Evolutionary conservation across 148 eudicot genomes (phyloP).

Genomic region (Tetragonia tetragonoides): DNA sequence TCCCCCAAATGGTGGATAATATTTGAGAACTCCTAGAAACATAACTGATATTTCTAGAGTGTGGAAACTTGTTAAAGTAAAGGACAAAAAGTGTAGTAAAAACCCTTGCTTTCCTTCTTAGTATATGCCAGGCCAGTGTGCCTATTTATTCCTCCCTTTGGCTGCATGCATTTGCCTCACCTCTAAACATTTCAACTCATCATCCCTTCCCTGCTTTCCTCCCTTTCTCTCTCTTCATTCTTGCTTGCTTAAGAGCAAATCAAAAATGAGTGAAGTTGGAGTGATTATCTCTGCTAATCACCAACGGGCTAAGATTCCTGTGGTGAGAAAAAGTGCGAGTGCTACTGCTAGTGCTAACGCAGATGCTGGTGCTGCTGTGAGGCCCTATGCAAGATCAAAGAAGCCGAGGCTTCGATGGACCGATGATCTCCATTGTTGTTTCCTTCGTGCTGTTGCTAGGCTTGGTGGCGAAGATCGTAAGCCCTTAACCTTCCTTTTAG

Average conservation of each 20-base stretch:
- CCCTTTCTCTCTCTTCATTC: too few relatives aligned
- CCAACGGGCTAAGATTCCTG: not conserved
- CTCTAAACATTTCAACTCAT: not conserved
- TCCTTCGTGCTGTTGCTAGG: slow-evolving; percentile 10
- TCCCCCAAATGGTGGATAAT: not conserved
- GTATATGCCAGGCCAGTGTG: not conserved
- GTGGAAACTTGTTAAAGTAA: too few relatives aligned
- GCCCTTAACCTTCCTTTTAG: slow-evolving; percentile 5
- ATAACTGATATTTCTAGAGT: slow-evolving; percentile 4
- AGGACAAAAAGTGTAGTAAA: slow-evolving; percentile 20
- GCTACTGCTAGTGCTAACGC: not conserved
- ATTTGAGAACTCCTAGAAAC: not conserved
- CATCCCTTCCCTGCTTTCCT: too few relatives aligned
- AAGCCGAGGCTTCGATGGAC: slow-evolving; percentile 27
- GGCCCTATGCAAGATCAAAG: slow-evolving; percentile 32
- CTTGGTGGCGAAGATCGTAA: slow-evolving; percentile 35
- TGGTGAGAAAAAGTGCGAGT: not conserved
- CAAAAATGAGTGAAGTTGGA: not conserved
- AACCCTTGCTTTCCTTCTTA: not conserved
- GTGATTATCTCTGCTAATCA: not conserved
- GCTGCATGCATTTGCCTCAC: not conserved
- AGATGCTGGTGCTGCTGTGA: too few relatives aligned
- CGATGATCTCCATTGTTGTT: slow-evolving; percentile 11
- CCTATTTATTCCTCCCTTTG: slow-evolving; percentile 15
- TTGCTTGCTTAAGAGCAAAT: too few relatives aligned